phyloP scores from a whole-genome alignment of 352 stramenopile genomes.

The Globisporangium solare region DNA sequence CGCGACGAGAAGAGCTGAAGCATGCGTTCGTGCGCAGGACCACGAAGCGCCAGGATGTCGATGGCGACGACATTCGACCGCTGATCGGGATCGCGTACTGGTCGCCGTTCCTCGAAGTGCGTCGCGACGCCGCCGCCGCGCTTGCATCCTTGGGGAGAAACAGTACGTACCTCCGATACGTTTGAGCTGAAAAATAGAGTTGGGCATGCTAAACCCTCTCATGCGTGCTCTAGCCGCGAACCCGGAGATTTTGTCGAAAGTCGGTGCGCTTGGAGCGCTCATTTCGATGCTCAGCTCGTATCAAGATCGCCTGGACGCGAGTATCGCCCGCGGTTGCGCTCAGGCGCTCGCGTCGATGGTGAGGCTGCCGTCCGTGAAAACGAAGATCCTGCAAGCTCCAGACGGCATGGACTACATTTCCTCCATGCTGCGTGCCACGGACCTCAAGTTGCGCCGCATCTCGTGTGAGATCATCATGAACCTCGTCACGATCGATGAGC shows the following conservation, averaged over 20 bases:
- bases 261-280: conserved; percentile 65
- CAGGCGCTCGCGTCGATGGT: conserved; percentile 59
- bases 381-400: conserved; percentile 59
- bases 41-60: conserved; percentile 49
- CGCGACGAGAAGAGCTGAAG: conserved; percentile 23
- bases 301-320: conserved; percentile 46
- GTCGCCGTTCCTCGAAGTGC: conserved; percentile 78
- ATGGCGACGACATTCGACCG: conserved; percentile 58
- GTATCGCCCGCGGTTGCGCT: conserved; percentile 61
- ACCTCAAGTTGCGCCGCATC: conserved; percentile 42
- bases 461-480: conserved; percentile 60
- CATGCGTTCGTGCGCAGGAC: conserved; percentile 27
- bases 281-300: conserved; percentile 63
- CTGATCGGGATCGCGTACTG: conserved; percentile 87
- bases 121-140: conserved; percentile 66
- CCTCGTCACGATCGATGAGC: conserved; percentile 55
- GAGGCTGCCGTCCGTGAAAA: conserved; percentile 42
- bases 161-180: conserved; percentile 21
- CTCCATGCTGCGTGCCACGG: conserved; percentile 44
- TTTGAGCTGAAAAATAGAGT: background rate
- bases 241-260: conserved; percentile 57
- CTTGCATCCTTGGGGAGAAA: conserved; percentile 75
- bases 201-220: background rate
- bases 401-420: conserved; percentile 71
- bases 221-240: conserved; percentile 40